Conservation (phyloP, 768 basidiomycete genomes). For the Dentipellis fragilis region DNA sequence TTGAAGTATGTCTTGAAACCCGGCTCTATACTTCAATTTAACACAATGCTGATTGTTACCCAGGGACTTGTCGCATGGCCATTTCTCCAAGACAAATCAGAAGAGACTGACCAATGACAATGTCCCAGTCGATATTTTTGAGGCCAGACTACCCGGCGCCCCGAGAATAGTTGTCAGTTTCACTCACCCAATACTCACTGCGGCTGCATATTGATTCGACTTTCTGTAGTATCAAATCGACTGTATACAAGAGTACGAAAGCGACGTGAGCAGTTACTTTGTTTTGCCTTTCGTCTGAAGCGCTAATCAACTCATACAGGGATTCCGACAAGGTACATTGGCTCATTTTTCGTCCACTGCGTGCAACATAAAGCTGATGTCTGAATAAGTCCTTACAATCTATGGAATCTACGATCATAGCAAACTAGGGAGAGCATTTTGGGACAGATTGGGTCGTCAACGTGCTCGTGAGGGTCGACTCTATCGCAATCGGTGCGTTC, state of each 20-base stretch:
- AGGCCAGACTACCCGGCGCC: slow-evolving; percentile 9
- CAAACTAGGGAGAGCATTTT: not conserved
- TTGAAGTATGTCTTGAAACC: slow-evolving; percentile 3
- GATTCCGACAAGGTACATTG: not conserved
- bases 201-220: not conserved
- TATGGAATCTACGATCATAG: not conserved
- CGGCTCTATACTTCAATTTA: not conserved
- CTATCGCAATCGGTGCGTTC: not conserved
- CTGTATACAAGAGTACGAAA: not conserved
- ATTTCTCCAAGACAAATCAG: slow-evolving; percentile 9
- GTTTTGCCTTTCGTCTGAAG: not conserved
- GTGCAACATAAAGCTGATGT: too few relatives aligned
- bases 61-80: slow-evolving; percentile 9
- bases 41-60: not conserved
- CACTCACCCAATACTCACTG: not conserved
- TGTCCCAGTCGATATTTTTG: slow-evolving; percentile 5
- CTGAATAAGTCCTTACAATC: not conserved
- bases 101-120: slow-evolving; percentile 6
- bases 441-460: not conserved
- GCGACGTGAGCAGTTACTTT: not conserved
- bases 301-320: not conserved
- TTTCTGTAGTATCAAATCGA: slow-evolving; percentile 9
- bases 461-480: not conserved
- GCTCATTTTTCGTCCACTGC: too few relatives aligned
- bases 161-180: slow-evolving; percentile 6